Base-by-base conservation (phyloP, 2,329 filamentous ascomycete species). In the Capronia americana region DNA sequence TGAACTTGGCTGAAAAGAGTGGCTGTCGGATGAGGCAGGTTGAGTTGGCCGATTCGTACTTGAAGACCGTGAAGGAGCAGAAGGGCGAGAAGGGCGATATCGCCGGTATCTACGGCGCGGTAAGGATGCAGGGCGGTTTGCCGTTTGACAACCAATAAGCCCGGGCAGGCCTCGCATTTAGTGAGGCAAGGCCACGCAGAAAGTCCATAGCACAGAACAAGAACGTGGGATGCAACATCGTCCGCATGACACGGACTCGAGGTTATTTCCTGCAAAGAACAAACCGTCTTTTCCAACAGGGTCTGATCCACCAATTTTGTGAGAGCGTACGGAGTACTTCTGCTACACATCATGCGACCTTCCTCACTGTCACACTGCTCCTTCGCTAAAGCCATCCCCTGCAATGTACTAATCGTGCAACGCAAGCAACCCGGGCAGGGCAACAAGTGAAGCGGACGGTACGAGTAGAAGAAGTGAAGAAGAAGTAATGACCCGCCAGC, bases 91-190 rank as follows among this genome's bases (percentile, higher is more conserved):
- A 70, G 61, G 92, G 92, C 0, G 93, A 97, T 78, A 87, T 96
- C 76, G 89, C 91, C 2, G 89, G 86, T 11, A 90, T 97, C 44
- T 96, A 96, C 79, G 93, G 93, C 0, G 90, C 89, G 2, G 88
- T 91, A 62, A 86, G 93, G 73, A 82, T 89, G 79, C 89, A 92
- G 75, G 86, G 86, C 30, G 92, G 92, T 0, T 77, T 97, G 72
- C 84, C 87, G 62, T 96, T 88, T 79, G 90, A 92, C 74, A 92
- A 90, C 71, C 78, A 84, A 44, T 57, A 20, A 41, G 34, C 34
- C 6, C 4, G 34, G 17, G 34, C 34, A 41, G 34, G 34, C 34
- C 34, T 41, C 4, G 34, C 14, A 2, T 41, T 41, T 14, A 14
- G 38, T 44, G 38, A 44, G 20, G 38, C 38, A 20, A 44, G n/a